Conservation (phyloP, 805 yeast species). For the Candida endomychidarum region DNA sequence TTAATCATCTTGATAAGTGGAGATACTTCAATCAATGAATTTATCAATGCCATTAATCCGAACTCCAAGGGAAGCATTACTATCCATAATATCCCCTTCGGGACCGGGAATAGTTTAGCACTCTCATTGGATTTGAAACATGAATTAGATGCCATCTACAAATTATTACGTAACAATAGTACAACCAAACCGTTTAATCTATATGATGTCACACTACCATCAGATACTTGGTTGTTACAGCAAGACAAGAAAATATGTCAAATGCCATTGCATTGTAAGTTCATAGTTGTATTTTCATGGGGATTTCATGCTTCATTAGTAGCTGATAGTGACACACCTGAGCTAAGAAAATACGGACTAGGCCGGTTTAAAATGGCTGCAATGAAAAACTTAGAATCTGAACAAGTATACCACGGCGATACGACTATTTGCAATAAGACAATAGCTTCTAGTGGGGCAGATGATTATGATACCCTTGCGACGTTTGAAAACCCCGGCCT, state of each 20-base stretch:
- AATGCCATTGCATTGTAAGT: slow-evolving; percentile 23
- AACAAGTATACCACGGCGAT: slow-evolving; percentile 53
- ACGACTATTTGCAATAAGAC: slow-evolving; percentile 19
- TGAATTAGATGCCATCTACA: slow-evolving; percentile 19
- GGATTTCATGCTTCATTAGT: slow-evolving; percentile 85
- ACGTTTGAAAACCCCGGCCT: too few relatives aligned
- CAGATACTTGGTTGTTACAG: slow-evolving; percentile 15
- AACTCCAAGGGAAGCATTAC: slow-evolving; percentile 15
- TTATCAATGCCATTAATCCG: slow-evolving; percentile 48
- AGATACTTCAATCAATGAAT: slow-evolving; percentile 80
- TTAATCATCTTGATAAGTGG: slow-evolving; percentile 73
- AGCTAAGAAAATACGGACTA: slow-evolving; percentile 60
- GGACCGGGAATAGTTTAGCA: slow-evolving; percentile 84
- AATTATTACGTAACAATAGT: slow-evolving; percentile 16
- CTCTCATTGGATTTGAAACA: slow-evolving; percentile 50
- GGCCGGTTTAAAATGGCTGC: slow-evolving; percentile 75
- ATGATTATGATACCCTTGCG: too few relatives aligned
- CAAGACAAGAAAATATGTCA: slow-evolving; percentile 19
- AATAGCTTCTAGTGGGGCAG: too few relatives aligned
- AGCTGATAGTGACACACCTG: slow-evolving; percentile 73
- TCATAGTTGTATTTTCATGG: slow-evolving; percentile 75
- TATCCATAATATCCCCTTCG: slow-evolving; percentile 60
- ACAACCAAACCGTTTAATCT: slow-evolving; percentile 38
- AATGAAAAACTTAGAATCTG: slow-evolving; percentile 43
- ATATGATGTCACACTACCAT: slow-evolving; percentile 46